Evolutionary conservation across 2,329 filamentous ascomycete species (phyloP).

Genomic region (Eutypella sp.): DNA sequence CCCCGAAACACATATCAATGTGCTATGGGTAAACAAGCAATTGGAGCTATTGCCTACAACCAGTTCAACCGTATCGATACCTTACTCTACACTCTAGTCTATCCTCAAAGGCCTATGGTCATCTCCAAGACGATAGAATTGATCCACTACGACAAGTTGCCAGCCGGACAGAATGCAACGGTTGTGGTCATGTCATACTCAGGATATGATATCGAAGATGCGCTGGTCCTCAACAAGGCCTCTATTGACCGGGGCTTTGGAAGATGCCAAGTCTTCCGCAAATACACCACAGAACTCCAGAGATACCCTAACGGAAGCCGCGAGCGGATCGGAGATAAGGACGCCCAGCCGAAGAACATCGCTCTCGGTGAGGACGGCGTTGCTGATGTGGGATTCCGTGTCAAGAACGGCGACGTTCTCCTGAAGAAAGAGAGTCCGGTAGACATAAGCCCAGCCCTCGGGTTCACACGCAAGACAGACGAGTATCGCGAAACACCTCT

Average conservation of each 20-base stretch:
- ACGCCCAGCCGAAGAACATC: slow-evolving; percentile 59
- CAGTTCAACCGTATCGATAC: slow-evolving; percentile 97
- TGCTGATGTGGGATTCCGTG: slow-evolving; percentile 75
- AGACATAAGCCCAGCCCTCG: slow-evolving; percentile 70
- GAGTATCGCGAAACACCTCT: slow-evolving; percentile 64
- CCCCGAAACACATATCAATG: slow-evolving; percentile 98
- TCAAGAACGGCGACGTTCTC: slow-evolving; percentile 77
- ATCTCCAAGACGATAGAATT: slow-evolving; percentile 96
- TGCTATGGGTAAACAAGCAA: slow-evolving; percentile 99
- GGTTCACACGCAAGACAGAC: slow-evolving; percentile 58
- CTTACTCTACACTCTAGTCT: slow-evolving; percentile 91
- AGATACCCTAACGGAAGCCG: slow-evolving; percentile 78
- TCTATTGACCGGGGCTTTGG: slow-evolving; percentile 94
- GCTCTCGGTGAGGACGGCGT: slow-evolving; percentile 82
- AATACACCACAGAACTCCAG: slow-evolving; percentile 81
- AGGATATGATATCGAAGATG: slow-evolving; percentile 98
- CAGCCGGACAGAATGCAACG: slow-evolving; percentile 92
- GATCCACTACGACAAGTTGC: slow-evolving; percentile 94
- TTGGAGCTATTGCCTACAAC: slow-evolving; percentile 96
- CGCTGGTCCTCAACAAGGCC: slow-evolving; percentile 92
- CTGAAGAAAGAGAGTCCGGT: slow-evolving; percentile 84
- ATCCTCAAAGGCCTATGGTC: slow-evolving; percentile 95
- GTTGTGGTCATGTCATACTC: slow-evolving; percentile 99
- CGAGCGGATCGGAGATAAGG: slow-evolving; percentile 63
- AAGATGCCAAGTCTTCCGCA: slow-evolving; percentile 95